Conservation (phyloP, 805 yeast species). For the Kodamaea neixiangensis region DNA sequence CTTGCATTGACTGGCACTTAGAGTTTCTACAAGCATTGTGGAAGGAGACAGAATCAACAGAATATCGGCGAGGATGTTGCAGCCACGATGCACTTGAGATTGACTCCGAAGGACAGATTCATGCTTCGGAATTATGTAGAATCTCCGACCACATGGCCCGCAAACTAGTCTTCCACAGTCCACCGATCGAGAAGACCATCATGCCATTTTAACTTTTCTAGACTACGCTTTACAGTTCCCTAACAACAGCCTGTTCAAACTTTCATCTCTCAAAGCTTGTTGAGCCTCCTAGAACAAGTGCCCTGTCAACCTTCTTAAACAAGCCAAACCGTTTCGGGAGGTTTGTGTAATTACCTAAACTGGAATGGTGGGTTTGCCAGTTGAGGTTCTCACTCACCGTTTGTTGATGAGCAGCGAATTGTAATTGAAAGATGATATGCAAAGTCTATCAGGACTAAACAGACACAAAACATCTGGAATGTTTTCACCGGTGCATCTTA, state of each 20-base stretch:
- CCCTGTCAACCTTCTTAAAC: neutral
- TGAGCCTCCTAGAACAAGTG: neutral
- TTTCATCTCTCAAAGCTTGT: neutral
- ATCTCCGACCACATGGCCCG: no score
- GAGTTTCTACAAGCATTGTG: no score
- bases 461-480: neutral
- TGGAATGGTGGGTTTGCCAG: neutral
- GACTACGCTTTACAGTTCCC: neutral
- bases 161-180: no score
- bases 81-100: no score
- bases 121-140: no score
- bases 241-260: neutral
- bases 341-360: neutral
- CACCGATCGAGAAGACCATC: no score
- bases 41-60: no score
- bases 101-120: no score
- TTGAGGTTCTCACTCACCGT: neutral
- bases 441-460: neutral
- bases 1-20: no score
- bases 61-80: no score
- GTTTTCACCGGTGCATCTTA: neutral
- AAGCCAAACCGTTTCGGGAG: neutral
- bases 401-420: neutral
- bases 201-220: neutral
- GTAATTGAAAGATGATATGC: neutral